Percentiles rank a stretch among this genome's conserved stretches.
Evolutionary conservation across 2,329 filamentous ascomycete species (phyloP).

Genomic region (Monosporascus sp.): DNA sequence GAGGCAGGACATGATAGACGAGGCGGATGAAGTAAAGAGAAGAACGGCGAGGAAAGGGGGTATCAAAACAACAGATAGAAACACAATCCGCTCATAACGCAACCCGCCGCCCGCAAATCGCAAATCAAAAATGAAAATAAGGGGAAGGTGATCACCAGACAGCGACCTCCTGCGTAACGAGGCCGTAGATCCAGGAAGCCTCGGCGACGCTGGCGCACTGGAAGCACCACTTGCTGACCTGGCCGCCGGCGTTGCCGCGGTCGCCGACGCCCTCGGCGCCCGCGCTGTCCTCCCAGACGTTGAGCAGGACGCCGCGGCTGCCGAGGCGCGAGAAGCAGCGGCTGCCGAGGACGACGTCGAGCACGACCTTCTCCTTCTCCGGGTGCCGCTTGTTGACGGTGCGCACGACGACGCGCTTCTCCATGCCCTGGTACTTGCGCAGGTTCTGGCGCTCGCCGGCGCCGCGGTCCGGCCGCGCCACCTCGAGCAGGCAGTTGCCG

Average conservation of each 20-base stretch:
- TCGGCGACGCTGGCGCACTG: conserved; percentile 49
- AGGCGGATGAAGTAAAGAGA: too few relatives aligned
- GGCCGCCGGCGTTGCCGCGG: conserved; percentile 46
- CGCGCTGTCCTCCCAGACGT: conserved; percentile 75
- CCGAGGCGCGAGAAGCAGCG: conserved; percentile 81
- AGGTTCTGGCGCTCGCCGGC: conserved; percentile 54
- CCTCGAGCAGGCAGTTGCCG: conserved; percentile 76
- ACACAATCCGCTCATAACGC: too few relatives aligned
- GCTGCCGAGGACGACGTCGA: conserved; percentile 81
- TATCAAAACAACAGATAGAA: too few relatives aligned
- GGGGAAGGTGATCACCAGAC: conserved; percentile 19
- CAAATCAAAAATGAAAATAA: conserved; percentile 5
- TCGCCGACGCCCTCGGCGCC: conserved; percentile 49
- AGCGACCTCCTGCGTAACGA: conserved; percentile 52
- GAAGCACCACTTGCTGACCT: conserved; percentile 60
- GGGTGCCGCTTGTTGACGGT: conserved; percentile 60
- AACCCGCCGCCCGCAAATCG: neutral
- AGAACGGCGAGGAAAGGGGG: too few relatives aligned
- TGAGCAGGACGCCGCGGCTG: conserved; percentile 79
- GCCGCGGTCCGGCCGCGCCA: conserved; percentile 61
- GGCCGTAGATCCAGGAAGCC: conserved; percentile 49
- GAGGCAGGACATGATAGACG: too few relatives aligned
- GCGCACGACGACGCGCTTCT: conserved; percentile 80
- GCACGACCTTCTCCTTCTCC: conserved; percentile 54
- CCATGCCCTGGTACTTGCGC: conserved; percentile 57